These are phyloP conservation scores for Melastoma malabathricum DNA, from an alignment of 345 rosid species.

Conservation along the genomic window DNA sequence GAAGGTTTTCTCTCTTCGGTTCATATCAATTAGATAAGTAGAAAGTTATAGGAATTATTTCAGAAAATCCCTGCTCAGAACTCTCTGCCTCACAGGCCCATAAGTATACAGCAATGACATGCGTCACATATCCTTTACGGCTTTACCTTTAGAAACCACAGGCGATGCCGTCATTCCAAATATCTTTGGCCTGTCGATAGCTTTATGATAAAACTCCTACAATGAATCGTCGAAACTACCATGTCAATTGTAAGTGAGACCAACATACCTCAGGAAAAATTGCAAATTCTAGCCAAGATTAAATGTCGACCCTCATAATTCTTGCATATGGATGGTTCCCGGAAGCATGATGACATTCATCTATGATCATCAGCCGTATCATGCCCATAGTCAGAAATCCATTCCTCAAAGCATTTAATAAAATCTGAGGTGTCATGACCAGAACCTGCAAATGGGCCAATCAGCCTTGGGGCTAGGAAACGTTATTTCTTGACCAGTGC, in stretches of 20 bases:
- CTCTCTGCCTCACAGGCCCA: too few species aligned
- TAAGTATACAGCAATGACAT: background rate
- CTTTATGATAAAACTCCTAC: conserved; percentile 70
- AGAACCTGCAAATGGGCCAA: conserved; percentile 32
- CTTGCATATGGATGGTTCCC: conserved; percentile 72
- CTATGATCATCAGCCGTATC: conserved; percentile 54
- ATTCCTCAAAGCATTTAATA: conserved; percentile 62
- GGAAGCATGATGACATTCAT: conserved; percentile 78
- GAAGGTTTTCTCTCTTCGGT: too few species aligned
- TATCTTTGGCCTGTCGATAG: conserved; percentile 53
- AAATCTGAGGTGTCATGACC: conserved; percentile 90
- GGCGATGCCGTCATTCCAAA: conserved; percentile 79
- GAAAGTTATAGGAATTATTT: too few species aligned
- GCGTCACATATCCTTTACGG: conserved; percentile 19
- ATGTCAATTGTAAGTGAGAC: background rate
- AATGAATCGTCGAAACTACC: conserved; percentile 5
- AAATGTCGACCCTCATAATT: conserved; percentile 57
- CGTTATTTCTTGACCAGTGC: too few species aligned
- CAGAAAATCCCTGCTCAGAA: too few species aligned
- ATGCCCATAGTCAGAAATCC: conserved; percentile 44
- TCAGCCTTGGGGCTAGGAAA: background rate
- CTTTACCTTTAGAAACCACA: conserved; percentile 47
- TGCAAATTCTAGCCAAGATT: conserved; percentile 4
- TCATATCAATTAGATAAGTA: too few species aligned
- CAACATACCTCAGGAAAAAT: background rate